Evolutionary conservation across 2,329 filamentous ascomycete species (phyloP), one percentile per base, ranked within the genome.

Genomic region (Cercospora sp.): DNA sequence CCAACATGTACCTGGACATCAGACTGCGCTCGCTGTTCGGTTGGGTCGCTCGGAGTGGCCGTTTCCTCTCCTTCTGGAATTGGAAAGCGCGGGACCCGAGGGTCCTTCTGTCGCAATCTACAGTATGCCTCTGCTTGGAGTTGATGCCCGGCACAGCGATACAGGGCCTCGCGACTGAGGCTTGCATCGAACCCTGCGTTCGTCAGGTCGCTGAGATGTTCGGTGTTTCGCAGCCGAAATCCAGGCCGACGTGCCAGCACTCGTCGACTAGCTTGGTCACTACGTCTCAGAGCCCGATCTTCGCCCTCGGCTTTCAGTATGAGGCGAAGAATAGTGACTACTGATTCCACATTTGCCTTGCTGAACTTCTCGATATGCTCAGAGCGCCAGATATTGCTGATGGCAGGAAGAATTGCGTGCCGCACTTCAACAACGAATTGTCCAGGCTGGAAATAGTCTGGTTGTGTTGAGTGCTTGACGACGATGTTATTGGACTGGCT

Each of bases 381-480:
- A 0, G 93, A 96, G 72, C 92, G 89, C 96, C 95, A 99, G 30
- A 98, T 86, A 58, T 89, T 86, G 66, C 87, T 86, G 48, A 95
- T 86, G 57, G 90, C 87, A 0, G 93, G 92, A 13, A 97, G 81
- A 28, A 97, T 87, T 28, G 89, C 87, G 80, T 91, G 88, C 51
- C 95, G 90, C 51, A 98, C 81, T 77, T 98, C 94, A 5, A 98
- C 89, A 13, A 97, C 83, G 65, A 98, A 91, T 74, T 97, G 94
- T 1, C 87, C 84, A 13, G 89, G 85, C 9, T 84, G 81, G 77
- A 91, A 92, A 73, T 85, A 87, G 73, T 90, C 87, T 9, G 85
- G 79, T 30, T 84, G 82, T 5, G 69, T 73, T 36, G 67, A 63
- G 60, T 84, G 83, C 39, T 85, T 48, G 72, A 75, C 65, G 80